Conservation (phyloP, 257 asterid species). For the Solanum paucissectum region DNA sequence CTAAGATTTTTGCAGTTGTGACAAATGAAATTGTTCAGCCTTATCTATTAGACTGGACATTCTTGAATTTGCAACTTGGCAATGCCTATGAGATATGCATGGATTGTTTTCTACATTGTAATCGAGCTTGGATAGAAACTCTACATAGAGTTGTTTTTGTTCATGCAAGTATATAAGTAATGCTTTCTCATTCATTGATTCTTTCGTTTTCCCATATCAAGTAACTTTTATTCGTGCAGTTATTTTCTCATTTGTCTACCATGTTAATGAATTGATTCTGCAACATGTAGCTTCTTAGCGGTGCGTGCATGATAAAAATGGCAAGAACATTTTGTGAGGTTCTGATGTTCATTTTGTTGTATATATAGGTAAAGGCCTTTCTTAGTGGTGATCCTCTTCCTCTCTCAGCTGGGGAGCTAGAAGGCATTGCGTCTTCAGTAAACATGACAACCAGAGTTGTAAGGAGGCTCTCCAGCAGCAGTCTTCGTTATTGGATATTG, state of each 20-base stretch:
- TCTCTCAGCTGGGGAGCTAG: slow-evolving; percentile 78
- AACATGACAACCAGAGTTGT: slow-evolving; percentile 56
- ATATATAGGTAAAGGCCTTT: slow-evolving; percentile 71
- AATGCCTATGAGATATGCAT: not conserved
- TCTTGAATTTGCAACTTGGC: not conserved
- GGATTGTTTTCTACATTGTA: not conserved
- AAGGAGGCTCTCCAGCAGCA: slow-evolving; percentile 58
- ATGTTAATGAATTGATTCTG: not conserved
- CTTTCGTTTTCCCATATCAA: not conserved
- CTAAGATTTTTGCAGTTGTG: not conserved
- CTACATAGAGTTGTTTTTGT: not conserved
- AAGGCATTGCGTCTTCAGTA: slow-evolving; percentile 71
- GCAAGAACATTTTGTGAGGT: not conserved
- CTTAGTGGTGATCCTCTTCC: slow-evolving; percentile 86
- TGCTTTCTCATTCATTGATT: not conserved
- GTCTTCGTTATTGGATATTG: slow-evolving; percentile 80
- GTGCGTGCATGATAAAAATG: not conserved
- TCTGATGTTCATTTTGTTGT: slow-evolving; percentile 3
- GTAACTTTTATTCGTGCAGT: not conserved
- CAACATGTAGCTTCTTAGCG: not conserved
- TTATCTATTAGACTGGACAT: not conserved
- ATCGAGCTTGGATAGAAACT: not conserved
- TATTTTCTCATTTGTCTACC: not conserved
- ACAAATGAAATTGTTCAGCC: not conserved
- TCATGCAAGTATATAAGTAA: not conserved